Conservation (phyloP, 2,329 filamentous ascomycete species). For the Chaetomium olivaceum region DNA sequence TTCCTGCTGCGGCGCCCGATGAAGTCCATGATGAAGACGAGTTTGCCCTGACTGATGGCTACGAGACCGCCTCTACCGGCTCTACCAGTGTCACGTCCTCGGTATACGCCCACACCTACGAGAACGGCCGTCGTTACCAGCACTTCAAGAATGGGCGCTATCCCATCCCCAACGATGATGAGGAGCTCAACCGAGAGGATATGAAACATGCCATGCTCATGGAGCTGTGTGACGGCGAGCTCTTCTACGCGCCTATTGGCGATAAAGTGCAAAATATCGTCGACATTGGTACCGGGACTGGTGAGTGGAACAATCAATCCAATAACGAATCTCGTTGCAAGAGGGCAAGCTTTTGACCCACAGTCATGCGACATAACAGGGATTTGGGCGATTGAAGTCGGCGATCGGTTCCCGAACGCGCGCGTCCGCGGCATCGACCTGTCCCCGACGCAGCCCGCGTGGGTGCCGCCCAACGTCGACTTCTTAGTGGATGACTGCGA, state of each 20-base stretch:
- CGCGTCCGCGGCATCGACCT: slow-evolving; percentile 45
- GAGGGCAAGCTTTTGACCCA: neutral
- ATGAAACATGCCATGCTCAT: slow-evolving; percentile 46
- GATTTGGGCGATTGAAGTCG: slow-evolving; percentile 34
- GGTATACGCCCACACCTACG: slow-evolving; percentile 34
- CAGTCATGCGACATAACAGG: neutral
- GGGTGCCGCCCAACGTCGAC: slow-evolving; percentile 44
- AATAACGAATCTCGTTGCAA: neutral
- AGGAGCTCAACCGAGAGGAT: slow-evolving; percentile 47
- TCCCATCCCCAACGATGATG: slow-evolving; percentile 44
- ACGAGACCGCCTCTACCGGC: slow-evolving; percentile 28
- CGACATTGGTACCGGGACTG: slow-evolving; percentile 44
- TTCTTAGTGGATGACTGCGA: slow-evolving; percentile 44
- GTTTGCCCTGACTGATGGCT: slow-evolving; percentile 18
- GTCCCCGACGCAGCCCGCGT: slow-evolving; percentile 43
- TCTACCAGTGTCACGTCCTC: slow-evolving; percentile 33
- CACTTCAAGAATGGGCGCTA: slow-evolving; percentile 36
- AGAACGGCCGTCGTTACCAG: slow-evolving; percentile 36
- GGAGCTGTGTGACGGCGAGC: slow-evolving; percentile 39
- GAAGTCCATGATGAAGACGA: slow-evolving; percentile 16
- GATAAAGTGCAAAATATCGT: slow-evolving; percentile 41
- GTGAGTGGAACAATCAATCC: slow-evolving; percentile 27
- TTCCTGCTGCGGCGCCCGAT: slow-evolving; percentile 7
- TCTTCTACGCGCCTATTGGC: slow-evolving; percentile 46
- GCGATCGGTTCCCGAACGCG: slow-evolving; percentile 42